These are phyloP conservation scores for Penicillium sp. DNA, from an alignment of 2,329 filamentous ascomycete species.

Conservation along the genomic window DNA sequence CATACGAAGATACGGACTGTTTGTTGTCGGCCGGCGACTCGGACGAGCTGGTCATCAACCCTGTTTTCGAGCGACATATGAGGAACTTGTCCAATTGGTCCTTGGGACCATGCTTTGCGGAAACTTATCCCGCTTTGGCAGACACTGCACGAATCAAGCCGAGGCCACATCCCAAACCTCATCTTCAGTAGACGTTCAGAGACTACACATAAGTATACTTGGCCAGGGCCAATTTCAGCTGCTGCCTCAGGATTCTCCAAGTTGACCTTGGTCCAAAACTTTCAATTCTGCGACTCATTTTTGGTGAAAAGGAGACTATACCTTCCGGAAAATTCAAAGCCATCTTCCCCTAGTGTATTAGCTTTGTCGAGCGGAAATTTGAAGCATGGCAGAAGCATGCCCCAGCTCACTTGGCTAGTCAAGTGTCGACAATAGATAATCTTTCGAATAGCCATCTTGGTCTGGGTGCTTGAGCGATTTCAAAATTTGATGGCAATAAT, in stretches of 20 bases:
- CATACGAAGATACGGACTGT: slow-evolving; percentile 70
- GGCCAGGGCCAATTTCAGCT: neutral
- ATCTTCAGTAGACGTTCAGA: neutral
- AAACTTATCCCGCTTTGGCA: slow-evolving; percentile 60
- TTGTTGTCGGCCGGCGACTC: slow-evolving; percentile 55
- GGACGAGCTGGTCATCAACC: slow-evolving; percentile 75
- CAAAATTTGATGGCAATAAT: neutral
- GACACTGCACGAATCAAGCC: slow-evolving; percentile 42
- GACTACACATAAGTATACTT: neutral
- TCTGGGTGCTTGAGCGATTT: neutral
- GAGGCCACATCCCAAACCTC: neutral
- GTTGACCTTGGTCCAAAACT: neutral
- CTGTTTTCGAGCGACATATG: slow-evolving; percentile 80
- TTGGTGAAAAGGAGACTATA: neutral
- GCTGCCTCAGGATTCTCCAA: neutral
- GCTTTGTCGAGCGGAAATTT: neutral
- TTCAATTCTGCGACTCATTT: neutral
- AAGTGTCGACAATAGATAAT: neutral
- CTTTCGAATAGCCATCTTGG: neutral
- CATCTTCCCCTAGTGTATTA: neutral
- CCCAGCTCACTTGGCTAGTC: neutral
- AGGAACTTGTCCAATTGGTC: slow-evolving; percentile 77
- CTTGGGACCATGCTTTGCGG: slow-evolving; percentile 67
- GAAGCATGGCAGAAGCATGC: neutral
- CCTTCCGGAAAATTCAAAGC: neutral